Conservation (phyloP, 2,329 filamentous ascomycete genomes). For the Fusarium sp. region DNA sequence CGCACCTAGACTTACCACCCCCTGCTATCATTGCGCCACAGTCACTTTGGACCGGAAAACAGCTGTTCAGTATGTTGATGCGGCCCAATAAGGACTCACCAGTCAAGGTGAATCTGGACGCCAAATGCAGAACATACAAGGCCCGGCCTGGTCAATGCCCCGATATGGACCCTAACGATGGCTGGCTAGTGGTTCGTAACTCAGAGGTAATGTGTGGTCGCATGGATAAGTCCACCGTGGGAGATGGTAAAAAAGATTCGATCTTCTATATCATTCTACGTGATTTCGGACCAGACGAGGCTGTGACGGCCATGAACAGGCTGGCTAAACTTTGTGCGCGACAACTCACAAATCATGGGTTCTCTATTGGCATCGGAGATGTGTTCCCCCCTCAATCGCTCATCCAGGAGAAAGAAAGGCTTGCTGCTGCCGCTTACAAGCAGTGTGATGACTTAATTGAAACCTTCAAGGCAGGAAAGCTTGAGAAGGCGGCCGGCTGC, state of each 20-base stretch:
- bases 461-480: slow-evolving; percentile 80
- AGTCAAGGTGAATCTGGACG: slow-evolving; percentile 91
- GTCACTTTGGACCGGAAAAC: slow-evolving; percentile 95
- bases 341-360: slow-evolving; percentile 88
- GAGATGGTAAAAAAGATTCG: slow-evolving; percentile 95
- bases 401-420: slow-evolving; percentile 75
- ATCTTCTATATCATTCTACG: slow-evolving; percentile 96
- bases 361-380: slow-evolving; percentile 95
- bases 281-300: slow-evolving; percentile 91
- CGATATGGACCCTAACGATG: slow-evolving; percentile 86
- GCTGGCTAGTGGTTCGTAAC: slow-evolving; percentile 92
- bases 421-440: slow-evolving; percentile 82
- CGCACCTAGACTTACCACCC: slow-evolving; percentile 84
- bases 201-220: slow-evolving; percentile 97
- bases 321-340: slow-evolving; percentile 90
- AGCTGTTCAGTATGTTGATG: slow-evolving; percentile 92
- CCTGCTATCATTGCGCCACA: slow-evolving; percentile 88
- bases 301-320: slow-evolving; percentile 92
- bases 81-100: slow-evolving; percentile 85
- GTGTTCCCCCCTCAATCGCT: slow-evolving; percentile 84
- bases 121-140: slow-evolving; percentile 86
- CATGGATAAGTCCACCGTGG: slow-evolving; percentile 99
- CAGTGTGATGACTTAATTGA: slow-evolving; percentile 86
- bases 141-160: slow-evolving; percentile 66
- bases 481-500: slow-evolving; percentile 88